These are phyloP conservation scores for Paraphaeosphaeria sporulosa DNA, from an alignment of 2,329 filamentous ascomycete genomes.

Conservation along the genomic window DNA sequence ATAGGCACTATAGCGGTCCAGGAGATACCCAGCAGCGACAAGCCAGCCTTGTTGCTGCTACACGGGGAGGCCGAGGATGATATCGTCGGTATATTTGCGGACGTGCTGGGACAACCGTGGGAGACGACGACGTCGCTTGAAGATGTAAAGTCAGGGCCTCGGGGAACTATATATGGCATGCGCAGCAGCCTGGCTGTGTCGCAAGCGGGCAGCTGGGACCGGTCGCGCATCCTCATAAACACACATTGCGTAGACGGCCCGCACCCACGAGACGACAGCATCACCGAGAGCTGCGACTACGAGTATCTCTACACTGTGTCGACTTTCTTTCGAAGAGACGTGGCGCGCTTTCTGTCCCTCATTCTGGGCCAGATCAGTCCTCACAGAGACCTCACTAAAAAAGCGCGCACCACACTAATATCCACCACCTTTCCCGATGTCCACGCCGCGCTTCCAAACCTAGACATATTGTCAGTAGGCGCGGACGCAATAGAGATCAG, in stretches of 20 bases:
- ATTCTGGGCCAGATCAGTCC: conserved; percentile 80
- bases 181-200: conserved; percentile 63
- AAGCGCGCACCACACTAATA: conserved; percentile 82
- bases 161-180: conserved; percentile 74
- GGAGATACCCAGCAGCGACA: conserved; percentile 39
- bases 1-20: conserved; percentile 44
- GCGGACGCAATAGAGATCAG: conserved; percentile 86
- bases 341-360: conserved; percentile 81
- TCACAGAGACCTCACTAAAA: conserved; percentile 78
- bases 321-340: conserved; percentile 75
- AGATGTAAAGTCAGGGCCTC: conserved; percentile 62
- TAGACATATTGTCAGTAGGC: conserved; percentile 87
- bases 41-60: conserved; percentile 61
- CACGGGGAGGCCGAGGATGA: conserved; percentile 75
- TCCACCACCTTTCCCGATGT: conserved; percentile 90
- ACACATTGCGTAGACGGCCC: conserved; percentile 75
- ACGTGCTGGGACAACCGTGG: conserved; percentile 78
- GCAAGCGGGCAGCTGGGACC: conserved; percentile 65
- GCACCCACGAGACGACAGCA: conserved; percentile 66
- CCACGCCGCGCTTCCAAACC: conserved; percentile 79
- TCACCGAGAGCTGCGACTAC: conserved; percentile 78
- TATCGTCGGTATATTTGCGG: conserved; percentile 77
- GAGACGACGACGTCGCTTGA: conserved; percentile 65
- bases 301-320: conserved; percentile 83
- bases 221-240: conserved; percentile 73